Base-by-base conservation (phyloP, 179 eudicot species). In the Heliamphora pulchella region DNA sequence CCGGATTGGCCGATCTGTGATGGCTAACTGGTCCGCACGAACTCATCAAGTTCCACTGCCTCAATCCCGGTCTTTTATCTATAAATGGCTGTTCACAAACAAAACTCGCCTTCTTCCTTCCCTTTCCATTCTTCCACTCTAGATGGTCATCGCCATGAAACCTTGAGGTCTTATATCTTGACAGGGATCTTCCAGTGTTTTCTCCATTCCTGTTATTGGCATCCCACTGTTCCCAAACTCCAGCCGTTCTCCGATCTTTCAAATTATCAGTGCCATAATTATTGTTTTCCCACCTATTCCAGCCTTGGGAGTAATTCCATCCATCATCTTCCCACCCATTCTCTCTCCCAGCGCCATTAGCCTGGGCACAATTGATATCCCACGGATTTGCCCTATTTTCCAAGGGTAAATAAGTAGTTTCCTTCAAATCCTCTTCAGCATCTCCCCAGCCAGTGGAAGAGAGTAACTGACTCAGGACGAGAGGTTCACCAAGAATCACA, bases 391-490 rank as follows among this genome's bases (percentile, higher is more conserved):
- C 72, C 14, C 51, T 69, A 50, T 79, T 70, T 18, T 70, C 78
- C 39, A 47, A 22, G 41, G 77, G 70, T 63, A 50, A 15, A 9
- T 59, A 15, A 17, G 48, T 48, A 8, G 31, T 59, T 53, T n/a
- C 54, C 11, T 59, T 70, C 1, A 68, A 8, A 15, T 78, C 68
- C 2, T 82, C 85, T 43, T 78, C 84, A 1, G 20, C 41, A 8
- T 86, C 86, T 39, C 87, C 90, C 88, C 87, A 86, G 46, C 90
- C 90, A 11, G 75, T 10, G 41, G 77, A 7, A 51, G 77, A 75
- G 43, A 70, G 73, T 7, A 66, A 50, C 64, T 79, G 80, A 61
- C 76, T 59, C n/a, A 57, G 14, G 8, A 63, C 20, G 17, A 78
- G 71, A 77, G 78, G 55, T 53, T 83, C 80, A 17, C 84, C 86